A percentile compares a stretch with the other conserved stretches of the same genome.
Conservation (phyloP, 345 rosid species). For the Populus alba region DNA sequence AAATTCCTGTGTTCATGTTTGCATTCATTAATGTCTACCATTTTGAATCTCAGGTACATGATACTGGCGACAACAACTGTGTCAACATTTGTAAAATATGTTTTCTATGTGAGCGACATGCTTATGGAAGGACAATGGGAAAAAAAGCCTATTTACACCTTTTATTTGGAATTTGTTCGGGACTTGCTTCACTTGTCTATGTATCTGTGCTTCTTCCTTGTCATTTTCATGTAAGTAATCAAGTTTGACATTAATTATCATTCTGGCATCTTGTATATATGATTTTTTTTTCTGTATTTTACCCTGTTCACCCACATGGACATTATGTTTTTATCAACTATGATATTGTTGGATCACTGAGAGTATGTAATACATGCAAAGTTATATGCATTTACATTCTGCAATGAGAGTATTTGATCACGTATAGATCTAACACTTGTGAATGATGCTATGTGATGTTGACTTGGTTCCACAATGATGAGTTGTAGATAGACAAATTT, state of each 20-base stretch:
- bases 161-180: conserved; percentile 87
- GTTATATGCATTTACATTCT: not conserved
- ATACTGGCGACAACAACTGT: conserved; percentile 88
- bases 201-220: conserved; percentile 96
- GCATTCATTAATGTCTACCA: not conserved
- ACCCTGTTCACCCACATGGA: not conserved
- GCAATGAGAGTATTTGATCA: not conserved
- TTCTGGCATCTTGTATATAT: not conserved
- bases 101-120: conserved; percentile 86
- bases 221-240: conserved; percentile 82
- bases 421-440: not conserved
- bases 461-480: not conserved
- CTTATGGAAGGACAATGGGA: conserved; percentile 99
- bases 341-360: not conserved
- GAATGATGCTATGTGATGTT: not conserved
- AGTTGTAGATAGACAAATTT: not conserved
- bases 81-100: conserved; percentile 75
- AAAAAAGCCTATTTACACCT: conserved; percentile 80
- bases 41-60: conserved; percentile 65
- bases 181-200: conserved; percentile 94
- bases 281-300: not conserved
- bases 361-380: not conserved
- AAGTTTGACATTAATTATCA: conserved; percentile 3
- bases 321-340: too few relatives aligned
- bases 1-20: not conserved